Evolutionary conservation across 148 eudicot genomes (phyloP), one percentile per base, ranked within the genome.

Genomic region (Rheum nobile): DNA sequence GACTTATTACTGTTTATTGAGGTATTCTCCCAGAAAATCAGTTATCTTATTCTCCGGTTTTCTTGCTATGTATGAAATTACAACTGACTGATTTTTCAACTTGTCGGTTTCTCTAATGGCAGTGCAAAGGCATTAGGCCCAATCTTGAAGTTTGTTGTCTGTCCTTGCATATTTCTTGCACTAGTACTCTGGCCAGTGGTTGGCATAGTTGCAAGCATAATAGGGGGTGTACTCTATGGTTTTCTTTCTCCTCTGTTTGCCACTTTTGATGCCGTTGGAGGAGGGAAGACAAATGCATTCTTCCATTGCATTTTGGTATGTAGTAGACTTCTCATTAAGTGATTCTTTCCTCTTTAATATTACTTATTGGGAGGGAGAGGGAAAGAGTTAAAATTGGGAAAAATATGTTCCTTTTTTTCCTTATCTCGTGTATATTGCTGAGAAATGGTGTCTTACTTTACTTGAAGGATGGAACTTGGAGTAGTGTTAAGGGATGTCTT

Each of bases 391-490:
- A 50, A 6, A 19, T 50, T 4, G 52, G 52, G 52, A 6, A 47
- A 48, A 17, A 0, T 19, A 16, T 50, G 55, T 8, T 28, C 13
- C 5, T 72, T 22, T 10, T 14, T 46, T 72, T 17, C 35, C 9
- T 14, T 41, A 9, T 41, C 11, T 69, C 38, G 21, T 31, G 2
- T 11, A 39, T 35, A 9, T 9, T 38, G 46, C 47, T 70, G 24
- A 70, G 57, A 67, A 68, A 35, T 72, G 71, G 14, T 47, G 70
- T 75, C 77, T 72, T 41, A 41, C 57, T 44, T n/a, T 32, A 73
- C 32, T 77, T 81, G 76, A 79, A 94, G 98, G 93, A 94, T 84
- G 98, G 98, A 82, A 91, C 96, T 77, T 85, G 86, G 91, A 85
- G 84, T 76, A 84, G 90, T 71, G 74, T 88, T 67, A 63, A 79